These are phyloP conservation scores for Globisporangium takayamanum DNA, from an alignment of 352 stramenopile species.

Conservation along the genomic window DNA sequence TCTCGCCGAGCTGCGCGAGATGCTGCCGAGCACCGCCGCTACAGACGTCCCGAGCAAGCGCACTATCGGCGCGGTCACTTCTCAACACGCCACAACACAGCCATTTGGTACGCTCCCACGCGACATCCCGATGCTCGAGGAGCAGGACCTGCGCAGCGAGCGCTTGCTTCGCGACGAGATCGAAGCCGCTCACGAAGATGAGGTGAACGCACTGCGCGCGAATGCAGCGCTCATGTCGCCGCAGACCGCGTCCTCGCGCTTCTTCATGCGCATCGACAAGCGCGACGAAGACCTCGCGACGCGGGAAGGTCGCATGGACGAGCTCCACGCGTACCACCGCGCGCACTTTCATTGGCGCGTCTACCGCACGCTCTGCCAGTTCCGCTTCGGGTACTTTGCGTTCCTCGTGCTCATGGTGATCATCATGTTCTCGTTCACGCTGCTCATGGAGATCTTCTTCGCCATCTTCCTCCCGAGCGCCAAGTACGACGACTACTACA, in stretches of 20 bases:
- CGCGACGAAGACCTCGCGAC: conserved; percentile 44
- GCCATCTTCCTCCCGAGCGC: conserved; percentile 75
- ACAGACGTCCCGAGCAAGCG: conserved; percentile 1
- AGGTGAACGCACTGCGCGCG: neutral
- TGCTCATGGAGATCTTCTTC: conserved; percentile 85
- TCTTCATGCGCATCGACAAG: conserved; percentile 17
- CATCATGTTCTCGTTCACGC: conserved; percentile 80
- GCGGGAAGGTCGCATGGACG: conserved; percentile 39
- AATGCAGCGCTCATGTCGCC: conserved; percentile 2
- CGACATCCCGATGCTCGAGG: conserved; percentile 17
- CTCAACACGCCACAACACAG: neutral
- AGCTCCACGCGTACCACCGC: conserved; percentile 44
- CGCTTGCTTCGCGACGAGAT: neutral
- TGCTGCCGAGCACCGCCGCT: conserved; percentile 5
- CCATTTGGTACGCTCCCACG: neutral
- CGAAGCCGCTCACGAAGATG: neutral
- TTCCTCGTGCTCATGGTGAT: conserved; percentile 82
- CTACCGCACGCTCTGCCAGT: conserved; percentile 68
- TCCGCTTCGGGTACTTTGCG: conserved; percentile 70
- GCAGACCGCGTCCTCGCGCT: conserved; percentile 4
- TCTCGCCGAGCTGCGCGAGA: conserved; percentile 12
- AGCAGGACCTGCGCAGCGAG: neutral
- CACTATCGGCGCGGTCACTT: neutral
- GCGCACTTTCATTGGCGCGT: conserved; percentile 44
- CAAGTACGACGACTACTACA: conserved; percentile 65